Evolutionary conservation across 2,329 filamentous ascomycete species (phyloP), one percentile per base, ranked within the genome.

Genomic region (Pseudogymnoascus sp.): DNA sequence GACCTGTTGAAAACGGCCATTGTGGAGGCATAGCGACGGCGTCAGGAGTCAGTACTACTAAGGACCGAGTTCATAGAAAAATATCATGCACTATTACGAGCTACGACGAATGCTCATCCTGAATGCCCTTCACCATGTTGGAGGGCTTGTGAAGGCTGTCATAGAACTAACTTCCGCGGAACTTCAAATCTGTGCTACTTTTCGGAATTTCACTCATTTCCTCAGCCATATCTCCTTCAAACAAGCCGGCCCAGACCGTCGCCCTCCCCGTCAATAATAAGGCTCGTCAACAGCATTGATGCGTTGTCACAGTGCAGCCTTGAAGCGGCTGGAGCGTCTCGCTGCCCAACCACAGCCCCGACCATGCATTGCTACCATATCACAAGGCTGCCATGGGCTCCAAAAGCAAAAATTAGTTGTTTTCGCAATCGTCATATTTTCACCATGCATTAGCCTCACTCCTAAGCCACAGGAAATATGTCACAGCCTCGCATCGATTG

Each of bases 281-380:
- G 59, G 33, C 59, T 60, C 31, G 33, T 35, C 59, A 60, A 60
- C 59, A 60, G 59, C 50, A 56, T 56, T 60, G 59, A 60, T 60
- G 59, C 38, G 59, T 60, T 60, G 59, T 16, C 59, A 73, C 67
- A 65, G 71, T 67, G 69, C 69, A 37, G 33, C 33, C 59, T 23
- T 42, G 33, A 72, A 75, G 77, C 75, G 75, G 76, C 70, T 76
- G 75, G 64, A 73, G 75, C 75, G 77, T 74, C 74, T 78, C 75
- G 73, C 70, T 79, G 76, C 79, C 79, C 79, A 81, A 81, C 79
- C 72, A 73, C 71, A 74, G 71, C 64, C 66, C 69, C 70, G 66
- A 62, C 70, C 69, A 65, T 66, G 61, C 62, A 63, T 56, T 65
- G 66, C 74, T 69, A 42, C 59, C 59, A 60, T 60, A 60, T 56